These are phyloP conservation scores for Termitomyces sp. DNA, from an alignment of 768 basidiomycete genomes.

Conservation along the genomic window DNA sequence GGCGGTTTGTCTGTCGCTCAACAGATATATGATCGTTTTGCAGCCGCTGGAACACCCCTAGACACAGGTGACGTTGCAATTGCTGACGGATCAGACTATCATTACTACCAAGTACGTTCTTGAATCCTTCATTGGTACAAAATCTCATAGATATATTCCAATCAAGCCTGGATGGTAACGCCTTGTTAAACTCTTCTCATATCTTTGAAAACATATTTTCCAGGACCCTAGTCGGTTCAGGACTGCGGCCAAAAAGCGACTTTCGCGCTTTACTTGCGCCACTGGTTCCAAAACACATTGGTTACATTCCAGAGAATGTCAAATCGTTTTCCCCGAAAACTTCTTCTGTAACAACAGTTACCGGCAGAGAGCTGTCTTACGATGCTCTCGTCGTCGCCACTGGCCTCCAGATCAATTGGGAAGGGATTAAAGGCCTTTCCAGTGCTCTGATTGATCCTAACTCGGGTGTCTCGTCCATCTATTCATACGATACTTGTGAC, in stretches of 20 bases:
- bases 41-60: slow-evolving; percentile 59
- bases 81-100: slow-evolving; percentile 73
- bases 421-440: slow-evolving; percentile 63
- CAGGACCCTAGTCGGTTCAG: slow-evolving; percentile 93
- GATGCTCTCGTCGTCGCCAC: slow-evolving; percentile 86
- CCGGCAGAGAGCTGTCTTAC: slow-evolving; percentile 69
- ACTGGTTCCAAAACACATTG: slow-evolving; percentile 71
- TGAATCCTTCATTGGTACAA: neutral
- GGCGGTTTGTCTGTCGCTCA: slow-evolving; percentile 81
- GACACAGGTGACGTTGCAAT: slow-evolving; percentile 78
- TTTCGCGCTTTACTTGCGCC: slow-evolving; percentile 61
- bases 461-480: slow-evolving; percentile 88
- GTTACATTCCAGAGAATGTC: slow-evolving; percentile 66
- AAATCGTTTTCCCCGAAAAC: slow-evolving; percentile 67
- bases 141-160: neutral
- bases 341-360: slow-evolving; percentile 67
- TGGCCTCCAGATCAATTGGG: slow-evolving; percentile 85
- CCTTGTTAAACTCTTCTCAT: neutral
- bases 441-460: slow-evolving; percentile 71
- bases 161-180: slow-evolving; percentile 84
- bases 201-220: slow-evolving; percentile 1
- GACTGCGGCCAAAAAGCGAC: slow-evolving; percentile 64
- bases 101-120: slow-evolving; percentile 71
- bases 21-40: slow-evolving; percentile 82
- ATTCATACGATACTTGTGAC: slow-evolving; percentile 86